These are phyloP conservation scores for Scedosporium dehoogii DNA, from an alignment of 2,329 filamentous ascomycete genomes.

Conservation along the genomic window DNA sequence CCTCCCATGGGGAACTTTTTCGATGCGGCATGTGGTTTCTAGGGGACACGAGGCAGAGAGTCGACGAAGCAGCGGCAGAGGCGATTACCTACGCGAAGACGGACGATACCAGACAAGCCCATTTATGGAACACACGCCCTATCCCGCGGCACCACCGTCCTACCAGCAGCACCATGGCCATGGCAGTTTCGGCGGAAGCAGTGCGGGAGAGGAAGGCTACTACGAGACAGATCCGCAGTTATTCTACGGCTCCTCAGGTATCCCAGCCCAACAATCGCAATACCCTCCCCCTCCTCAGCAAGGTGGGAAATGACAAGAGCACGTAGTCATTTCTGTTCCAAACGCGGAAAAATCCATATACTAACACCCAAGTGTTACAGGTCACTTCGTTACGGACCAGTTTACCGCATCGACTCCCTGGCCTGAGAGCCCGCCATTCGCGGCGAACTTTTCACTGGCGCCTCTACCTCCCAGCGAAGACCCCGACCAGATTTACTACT, in stretches of 20 bases:
- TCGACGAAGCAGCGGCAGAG: conserved; percentile 29
- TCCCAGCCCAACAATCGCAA: conserved; percentile 1
- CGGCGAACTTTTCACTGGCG: neutral
- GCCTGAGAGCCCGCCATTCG: conserved; percentile 3
- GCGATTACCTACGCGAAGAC: conserved; percentile 26
- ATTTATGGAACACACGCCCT: conserved; percentile 12
- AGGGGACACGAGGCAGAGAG: conserved; percentile 40
- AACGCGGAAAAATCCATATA: neutral
- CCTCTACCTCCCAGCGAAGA: neutral
- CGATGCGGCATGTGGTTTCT: conserved; percentile 43
- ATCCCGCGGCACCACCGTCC: neutral
- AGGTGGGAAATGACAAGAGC: conserved; percentile 7
- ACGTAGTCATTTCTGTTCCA: conserved; percentile 3
- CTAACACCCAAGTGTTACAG: neutral
- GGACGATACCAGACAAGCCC: conserved; percentile 16
- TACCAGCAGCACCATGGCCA: neutral
- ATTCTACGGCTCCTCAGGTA: conserved; percentile 4
- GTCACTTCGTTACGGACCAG: conserved; percentile 2
- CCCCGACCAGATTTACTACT: neutral
- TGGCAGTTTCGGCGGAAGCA: conserved; percentile 3
- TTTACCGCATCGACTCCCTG: conserved; percentile 1
- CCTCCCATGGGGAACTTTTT: conserved; percentile 63
- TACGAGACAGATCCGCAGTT: conserved; percentile 4
- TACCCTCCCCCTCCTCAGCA: neutral
- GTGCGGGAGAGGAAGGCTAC: conserved; percentile 5